Conservation (phyloP, 2,329 filamentous ascomycete genomes). For the Colletotrichum liriopes region DNA sequence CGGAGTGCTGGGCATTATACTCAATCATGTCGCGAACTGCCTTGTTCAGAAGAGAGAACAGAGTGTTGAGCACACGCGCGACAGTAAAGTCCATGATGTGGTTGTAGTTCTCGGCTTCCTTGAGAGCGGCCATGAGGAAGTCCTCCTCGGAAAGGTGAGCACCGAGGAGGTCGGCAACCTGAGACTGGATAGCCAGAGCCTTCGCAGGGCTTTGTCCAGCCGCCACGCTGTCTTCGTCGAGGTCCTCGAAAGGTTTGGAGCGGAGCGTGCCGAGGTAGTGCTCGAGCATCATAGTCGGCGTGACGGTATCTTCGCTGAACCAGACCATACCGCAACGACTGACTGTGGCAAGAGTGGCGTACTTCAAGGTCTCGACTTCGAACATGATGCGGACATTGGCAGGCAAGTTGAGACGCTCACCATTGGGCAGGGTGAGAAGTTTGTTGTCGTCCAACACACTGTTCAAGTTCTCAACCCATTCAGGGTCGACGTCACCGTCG, state of each 20-base stretch:
- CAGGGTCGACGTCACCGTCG: slow-evolving; percentile 97
- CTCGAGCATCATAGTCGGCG: slow-evolving; percentile 90
- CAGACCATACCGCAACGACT: slow-evolving; percentile 99
- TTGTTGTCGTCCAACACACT: slow-evolving; percentile 99
- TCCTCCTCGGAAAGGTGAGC: slow-evolving; percentile 83
- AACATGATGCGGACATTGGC: slow-evolving; percentile 99
- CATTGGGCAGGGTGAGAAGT: slow-evolving; percentile 94
- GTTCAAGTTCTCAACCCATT: slow-evolving; percentile 99
- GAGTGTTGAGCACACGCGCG: slow-evolving; percentile 89
- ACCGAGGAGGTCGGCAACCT: slow-evolving; percentile 85
- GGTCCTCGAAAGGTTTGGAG: slow-evolving; percentile 89
- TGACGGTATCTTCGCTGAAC: slow-evolving; percentile 99
- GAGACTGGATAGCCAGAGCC: slow-evolving; percentile 82
- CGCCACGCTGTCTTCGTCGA: slow-evolving; percentile 91
- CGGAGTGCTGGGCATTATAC: slow-evolving; percentile 94
- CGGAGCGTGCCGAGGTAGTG: slow-evolving; percentile 91
- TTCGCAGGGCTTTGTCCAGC: slow-evolving; percentile 84
- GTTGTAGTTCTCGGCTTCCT: slow-evolving; percentile 82
- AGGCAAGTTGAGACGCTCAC: slow-evolving; percentile 95
- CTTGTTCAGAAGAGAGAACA: slow-evolving; percentile 97
- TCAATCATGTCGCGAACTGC: slow-evolving; percentile 92
- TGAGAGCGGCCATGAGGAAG: slow-evolving; percentile 84
- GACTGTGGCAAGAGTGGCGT: slow-evolving; percentile 98
- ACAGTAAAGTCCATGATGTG: slow-evolving; percentile 99
- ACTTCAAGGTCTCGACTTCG: slow-evolving; percentile 97